Percentiles rank a stretch among this genome's conserved stretches.
Evolutionary conservation across 1,139 yeast species (phyloP).

Genomic region (Kurtzmaniella natalensis): DNA sequence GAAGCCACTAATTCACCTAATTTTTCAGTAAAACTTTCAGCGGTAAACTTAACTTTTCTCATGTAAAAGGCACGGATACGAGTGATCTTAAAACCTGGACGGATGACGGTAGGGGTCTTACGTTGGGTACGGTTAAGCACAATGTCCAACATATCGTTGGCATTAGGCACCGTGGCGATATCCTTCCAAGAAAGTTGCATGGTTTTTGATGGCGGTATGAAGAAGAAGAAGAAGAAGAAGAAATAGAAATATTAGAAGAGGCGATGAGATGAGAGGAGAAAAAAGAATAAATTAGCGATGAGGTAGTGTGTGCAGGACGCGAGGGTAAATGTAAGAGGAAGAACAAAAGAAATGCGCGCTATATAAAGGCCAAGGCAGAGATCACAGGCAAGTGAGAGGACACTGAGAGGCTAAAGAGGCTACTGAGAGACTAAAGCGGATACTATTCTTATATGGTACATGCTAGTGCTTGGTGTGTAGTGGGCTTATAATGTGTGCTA

Average conservation of each 20-base stretch:
- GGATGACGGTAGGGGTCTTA: conserved; percentile 95
- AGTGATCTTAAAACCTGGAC: conserved; percentile 94
- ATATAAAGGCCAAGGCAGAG: too few species aligned
- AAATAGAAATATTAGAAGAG: conserved; percentile 1
- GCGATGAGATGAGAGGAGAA: neutral
- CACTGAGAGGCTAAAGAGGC: too few species aligned
- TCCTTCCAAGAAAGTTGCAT: conserved; percentile 99
- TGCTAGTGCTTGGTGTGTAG: too few species aligned
- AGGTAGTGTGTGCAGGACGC: neutral
- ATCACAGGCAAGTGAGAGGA: too few species aligned
- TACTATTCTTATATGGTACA: too few species aligned
- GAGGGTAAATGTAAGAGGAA: neutral
- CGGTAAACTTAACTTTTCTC: conserved; percentile 94
- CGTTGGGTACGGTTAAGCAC: conserved; percentile 96
- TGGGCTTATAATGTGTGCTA: too few species aligned
- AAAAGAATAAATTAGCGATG: neutral
- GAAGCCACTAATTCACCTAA: conserved; percentile 79
- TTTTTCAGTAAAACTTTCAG: conserved; percentile 94
- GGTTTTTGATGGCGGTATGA: conserved; percentile 10
- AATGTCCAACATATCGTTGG: conserved; percentile 92
- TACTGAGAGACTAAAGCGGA: too few species aligned
- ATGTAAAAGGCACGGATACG: conserved; percentile 97
- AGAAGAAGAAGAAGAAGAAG: neutral
- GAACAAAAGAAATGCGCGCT: too few species aligned
- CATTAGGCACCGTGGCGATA: conserved; percentile 88